Base-by-base conservation (phyloP, 2,329 filamentous ascomycete species). In the Corniculantispora saksenae region DNA sequence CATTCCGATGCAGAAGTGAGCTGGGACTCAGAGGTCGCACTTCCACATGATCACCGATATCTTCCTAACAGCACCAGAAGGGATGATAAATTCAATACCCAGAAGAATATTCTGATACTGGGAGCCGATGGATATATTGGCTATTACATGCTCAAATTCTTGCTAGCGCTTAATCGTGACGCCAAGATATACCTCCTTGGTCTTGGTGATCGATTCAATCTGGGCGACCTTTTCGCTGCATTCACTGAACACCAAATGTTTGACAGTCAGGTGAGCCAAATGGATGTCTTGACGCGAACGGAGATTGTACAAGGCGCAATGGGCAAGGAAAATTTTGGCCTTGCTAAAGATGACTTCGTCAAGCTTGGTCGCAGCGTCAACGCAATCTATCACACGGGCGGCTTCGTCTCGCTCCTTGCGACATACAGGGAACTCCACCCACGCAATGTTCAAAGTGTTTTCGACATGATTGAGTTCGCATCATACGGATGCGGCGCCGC, bases 321-420 rank as follows among this genome's bases (percentile, higher is more conserved):
- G 15, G 65, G 61, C 29, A 59, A 71, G 43, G 47, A 68, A 17
- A 67, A 59, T 56, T 70, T 73, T 50, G 72, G 72, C 21, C 69
- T 73, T n/a, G 64, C 66, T 61, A 66, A 67, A 35, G 63, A 67
- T 4, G 68, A 65, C 2, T 73, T 72, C 57, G 66, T 65, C 17
- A 62, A 68, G 38, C 70, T 73, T 3, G 71, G 70, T 19, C 66
- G 67, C 48, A 67, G 54, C 13, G 61, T 72, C 13, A 64, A 70
- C 27, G 60, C 69, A 13, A 72, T 72, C 61, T 72, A 72, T 65
- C 70, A 72, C 54, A 67, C 72, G n/a, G 71, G 71, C 32, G 69
- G 71, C 21, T 70, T 70, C 40, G 69, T 72, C 25, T 73, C 71
- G 9, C 66, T 73, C 13, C 65, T 73, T 27, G 70, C 71, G 66